Percentiles rank a stretch among this genome's conserved stretches.
phyloP scores from a whole-genome alignment of 192 early-diverging fungal genomes.

The Chytriomyces sp. region DNA sequence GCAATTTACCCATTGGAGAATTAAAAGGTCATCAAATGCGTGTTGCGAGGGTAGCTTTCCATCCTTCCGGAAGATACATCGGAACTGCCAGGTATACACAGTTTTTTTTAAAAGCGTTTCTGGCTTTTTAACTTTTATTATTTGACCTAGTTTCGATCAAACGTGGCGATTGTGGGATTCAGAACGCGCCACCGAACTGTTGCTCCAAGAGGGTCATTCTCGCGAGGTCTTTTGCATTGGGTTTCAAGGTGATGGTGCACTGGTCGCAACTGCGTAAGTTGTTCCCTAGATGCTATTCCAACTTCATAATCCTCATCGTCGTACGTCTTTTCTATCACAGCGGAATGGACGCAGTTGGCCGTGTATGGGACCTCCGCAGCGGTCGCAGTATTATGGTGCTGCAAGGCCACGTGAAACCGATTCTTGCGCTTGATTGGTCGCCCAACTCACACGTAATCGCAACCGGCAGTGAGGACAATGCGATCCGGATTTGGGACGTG shows the following conservation, averaged over 20 bases:
- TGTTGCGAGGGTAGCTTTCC: constrained; percentile 85
- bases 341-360: constrained; percentile 90
- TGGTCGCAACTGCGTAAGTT: constrained; percentile 84
- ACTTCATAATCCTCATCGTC: neutral
- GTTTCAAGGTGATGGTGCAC: constrained; percentile 90
- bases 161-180: constrained; percentile 98
- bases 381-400: constrained; percentile 87
- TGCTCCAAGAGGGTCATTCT: constrained; percentile 95
- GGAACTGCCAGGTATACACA: constrained; percentile 60
- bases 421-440: constrained; percentile 86
- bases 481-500: constrained; percentile 92
- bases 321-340: constrained; percentile 45
- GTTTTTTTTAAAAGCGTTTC: constrained; percentile 3
- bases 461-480: constrained; percentile 90
- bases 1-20: constrained; percentile 73
- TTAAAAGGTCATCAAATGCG: constrained; percentile 83
- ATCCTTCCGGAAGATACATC: constrained; percentile 85
- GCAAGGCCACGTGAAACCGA: constrained; percentile 90
- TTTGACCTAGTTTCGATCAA: constrained; percentile 67
- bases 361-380: constrained; percentile 94
- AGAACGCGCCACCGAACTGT: constrained; percentile 71
- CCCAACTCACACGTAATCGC: constrained; percentile 92
- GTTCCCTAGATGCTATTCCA: constrained; percentile 9
- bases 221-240: constrained; percentile 89
- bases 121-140: neutral